These are phyloP conservation scores for Capronia coronata DNA, from an alignment of 2,329 filamentous ascomycete species.

Conservation along the genomic window DNA sequence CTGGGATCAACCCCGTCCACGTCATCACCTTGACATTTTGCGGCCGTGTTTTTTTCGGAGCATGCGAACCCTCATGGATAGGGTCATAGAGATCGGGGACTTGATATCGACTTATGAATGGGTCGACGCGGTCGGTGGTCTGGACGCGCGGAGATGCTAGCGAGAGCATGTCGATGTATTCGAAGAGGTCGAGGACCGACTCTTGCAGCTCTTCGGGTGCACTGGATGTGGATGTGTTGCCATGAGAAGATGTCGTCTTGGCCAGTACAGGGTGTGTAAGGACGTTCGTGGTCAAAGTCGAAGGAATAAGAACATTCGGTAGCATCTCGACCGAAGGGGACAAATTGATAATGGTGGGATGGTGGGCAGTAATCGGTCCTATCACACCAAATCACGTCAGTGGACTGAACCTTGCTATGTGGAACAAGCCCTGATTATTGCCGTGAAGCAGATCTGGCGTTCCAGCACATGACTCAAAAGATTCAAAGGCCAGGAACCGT, in stretches of 20 bases:
- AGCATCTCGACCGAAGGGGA: slow-evolving; percentile 28
- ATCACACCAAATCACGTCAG: too few species aligned
- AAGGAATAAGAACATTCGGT: slow-evolving; percentile 27
- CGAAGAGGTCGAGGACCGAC: slow-evolving; percentile 50
- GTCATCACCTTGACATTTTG: slow-evolving; percentile 35
- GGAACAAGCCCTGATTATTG: too few species aligned
- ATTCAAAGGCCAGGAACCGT: background rate
- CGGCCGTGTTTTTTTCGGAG: slow-evolving; percentile 4
- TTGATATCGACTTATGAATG: slow-evolving; percentile 26
- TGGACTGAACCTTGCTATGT: too few species aligned
- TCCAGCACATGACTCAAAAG: too few species aligned
- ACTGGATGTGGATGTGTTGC: slow-evolving; percentile 24
- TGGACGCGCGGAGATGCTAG: slow-evolving; percentile 38
- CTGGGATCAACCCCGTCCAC: slow-evolving; percentile 40
- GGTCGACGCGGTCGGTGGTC: slow-evolving; percentile 18
- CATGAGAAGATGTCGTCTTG: background rate
- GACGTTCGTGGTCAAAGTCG: background rate
- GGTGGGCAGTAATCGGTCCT: slow-evolving; percentile 23
- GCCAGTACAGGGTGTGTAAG: background rate
- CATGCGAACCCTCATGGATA: slow-evolving; percentile 23
- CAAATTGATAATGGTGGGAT: slow-evolving; percentile 34
- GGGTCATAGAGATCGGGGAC: slow-evolving; percentile 30
- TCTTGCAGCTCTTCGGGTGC: slow-evolving; percentile 51
- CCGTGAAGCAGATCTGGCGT: too few species aligned
- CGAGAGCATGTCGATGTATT: slow-evolving; percentile 57